phyloP scores from a whole-genome alignment of 2,329 filamentous ascomycete genomes.

The Neophaeococcomyces aloes region DNA sequence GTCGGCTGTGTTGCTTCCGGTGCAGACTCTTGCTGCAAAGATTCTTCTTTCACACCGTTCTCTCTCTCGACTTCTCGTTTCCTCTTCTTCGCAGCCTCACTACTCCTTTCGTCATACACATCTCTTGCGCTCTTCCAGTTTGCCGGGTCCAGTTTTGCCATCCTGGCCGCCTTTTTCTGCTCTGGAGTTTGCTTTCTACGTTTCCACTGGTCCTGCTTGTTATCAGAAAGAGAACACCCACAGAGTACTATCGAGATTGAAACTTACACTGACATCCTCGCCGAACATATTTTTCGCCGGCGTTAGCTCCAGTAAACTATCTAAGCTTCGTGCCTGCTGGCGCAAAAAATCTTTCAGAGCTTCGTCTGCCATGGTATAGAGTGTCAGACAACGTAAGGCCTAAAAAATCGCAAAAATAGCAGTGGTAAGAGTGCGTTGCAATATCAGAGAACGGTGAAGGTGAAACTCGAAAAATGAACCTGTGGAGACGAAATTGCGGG shows the following conservation, averaged over 20 bases:
- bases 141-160: constrained; percentile 83
- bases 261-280: constrained; percentile 69
- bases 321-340: constrained; percentile 61
- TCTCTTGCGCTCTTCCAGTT: constrained; percentile 87
- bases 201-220: constrained; percentile 73
- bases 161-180: constrained; percentile 69
- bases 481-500: too few relatives aligned
- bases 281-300: constrained; percentile 86
- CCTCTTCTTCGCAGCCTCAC: constrained; percentile 67
- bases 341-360: constrained; percentile 36
- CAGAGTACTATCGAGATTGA: not conserved
- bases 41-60: constrained; percentile 32
- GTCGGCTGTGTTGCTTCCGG: constrained; percentile 1
- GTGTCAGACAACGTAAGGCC: too few relatives aligned
- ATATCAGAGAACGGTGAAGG: too few relatives aligned
- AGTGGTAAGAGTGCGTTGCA: too few relatives aligned
- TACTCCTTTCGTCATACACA: constrained; percentile 69
- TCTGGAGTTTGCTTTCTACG: constrained; percentile 93
- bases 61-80: constrained; percentile 52
- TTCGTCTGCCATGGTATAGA: constrained; percentile 1
- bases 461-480: too few relatives aligned
- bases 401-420: too few relatives aligned
- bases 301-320: constrained; percentile 76
- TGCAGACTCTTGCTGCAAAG: not conserved
- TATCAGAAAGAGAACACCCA: not conserved